Evolutionary conservation across 352 stramenopile species (phyloP).

Genomic region (Phytophthora vignae): DNA sequence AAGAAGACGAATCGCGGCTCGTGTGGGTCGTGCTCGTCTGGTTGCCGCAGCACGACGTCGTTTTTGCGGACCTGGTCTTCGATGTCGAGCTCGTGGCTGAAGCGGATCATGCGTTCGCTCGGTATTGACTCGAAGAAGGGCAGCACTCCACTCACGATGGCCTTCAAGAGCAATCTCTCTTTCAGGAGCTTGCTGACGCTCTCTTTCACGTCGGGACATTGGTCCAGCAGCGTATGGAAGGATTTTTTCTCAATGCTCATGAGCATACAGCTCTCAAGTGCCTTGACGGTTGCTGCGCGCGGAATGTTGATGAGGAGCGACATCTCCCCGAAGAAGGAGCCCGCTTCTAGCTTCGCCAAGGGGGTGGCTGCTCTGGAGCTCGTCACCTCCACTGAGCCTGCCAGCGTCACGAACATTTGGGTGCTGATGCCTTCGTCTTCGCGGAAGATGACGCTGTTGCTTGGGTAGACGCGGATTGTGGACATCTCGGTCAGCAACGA

Average conservation of each 20-base stretch:
- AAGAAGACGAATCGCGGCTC: constrained; percentile 65
- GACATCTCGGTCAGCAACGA: constrained; percentile 73
- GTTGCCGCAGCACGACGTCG: constrained; percentile 53
- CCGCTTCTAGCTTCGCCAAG: constrained; percentile 68
- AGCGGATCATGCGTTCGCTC: constrained; percentile 56
- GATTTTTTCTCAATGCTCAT: constrained; percentile 83
- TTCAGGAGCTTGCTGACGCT: constrained; percentile 71
- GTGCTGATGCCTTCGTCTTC: constrained; percentile 83
- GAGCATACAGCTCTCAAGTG: constrained; percentile 77
- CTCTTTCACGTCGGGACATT: constrained; percentile 59
- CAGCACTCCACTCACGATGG: constrained; percentile 75
- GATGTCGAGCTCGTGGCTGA: constrained; percentile 69
- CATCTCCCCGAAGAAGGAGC: constrained; percentile 87
- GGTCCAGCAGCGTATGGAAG: constrained; percentile 71
- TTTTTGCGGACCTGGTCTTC: constrained; percentile 70
- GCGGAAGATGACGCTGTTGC: constrained; percentile 71
- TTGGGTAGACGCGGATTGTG: constrained; percentile 79
- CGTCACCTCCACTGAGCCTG: constrained; percentile 68
- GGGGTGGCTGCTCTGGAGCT: constrained; percentile 54
- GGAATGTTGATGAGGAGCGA: constrained; percentile 83
- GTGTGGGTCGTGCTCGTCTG: constrained; percentile 45
- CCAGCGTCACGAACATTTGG: constrained; percentile 83
- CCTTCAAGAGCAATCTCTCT: constrained; percentile 74
- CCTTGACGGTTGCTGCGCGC: constrained; percentile 70
- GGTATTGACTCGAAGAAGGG: constrained; percentile 74